Conservation (phyloP, 768 basidiomycete genomes). For the Astraeus odoratus region DNA sequence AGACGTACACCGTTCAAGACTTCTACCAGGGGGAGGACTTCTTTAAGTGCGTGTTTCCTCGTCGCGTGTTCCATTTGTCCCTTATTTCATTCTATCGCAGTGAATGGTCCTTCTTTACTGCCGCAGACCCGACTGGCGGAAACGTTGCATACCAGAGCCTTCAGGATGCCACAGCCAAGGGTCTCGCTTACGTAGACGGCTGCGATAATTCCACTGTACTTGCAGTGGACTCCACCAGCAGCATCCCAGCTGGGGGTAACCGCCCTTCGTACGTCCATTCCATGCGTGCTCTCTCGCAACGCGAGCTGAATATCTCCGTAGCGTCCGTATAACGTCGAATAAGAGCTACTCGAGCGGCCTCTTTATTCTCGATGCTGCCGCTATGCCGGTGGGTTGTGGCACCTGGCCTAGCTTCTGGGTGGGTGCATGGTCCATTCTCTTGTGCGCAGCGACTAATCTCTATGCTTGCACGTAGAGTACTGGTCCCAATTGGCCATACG, state of each 20-base stretch:
- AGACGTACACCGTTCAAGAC: conserved; percentile 32
- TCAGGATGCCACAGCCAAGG: conserved; percentile 40
- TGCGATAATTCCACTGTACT: conserved; percentile 49
- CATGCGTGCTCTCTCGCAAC: not conserved
- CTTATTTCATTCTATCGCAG: conserved; percentile 27
- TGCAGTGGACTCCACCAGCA: conserved; percentile 53
- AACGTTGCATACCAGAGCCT: conserved; percentile 51
- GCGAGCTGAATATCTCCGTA: conserved; percentile 18
- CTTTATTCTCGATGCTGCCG: conserved; percentile 65
- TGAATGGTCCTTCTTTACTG: conserved; percentile 60
- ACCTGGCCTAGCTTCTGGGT: conserved; percentile 56
- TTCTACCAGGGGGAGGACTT: conserved; percentile 48
- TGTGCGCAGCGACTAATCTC: not conserved
- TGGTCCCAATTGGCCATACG: conserved; percentile 45
- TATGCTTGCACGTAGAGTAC: conserved; percentile 25
- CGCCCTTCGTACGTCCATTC: conserved; percentile 42
- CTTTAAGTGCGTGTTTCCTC: conserved; percentile 40
- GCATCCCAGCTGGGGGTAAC: conserved; percentile 41
- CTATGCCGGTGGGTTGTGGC: conserved; percentile 68
- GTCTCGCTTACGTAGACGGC: conserved; percentile 55
- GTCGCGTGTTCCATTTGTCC: not conserved
- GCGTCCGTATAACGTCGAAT: conserved; percentile 62
- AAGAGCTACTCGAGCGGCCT: conserved; percentile 60
- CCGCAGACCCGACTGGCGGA: conserved; percentile 63
- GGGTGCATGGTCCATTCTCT: conserved; percentile 25